Conservation (phyloP, 495 filamentous ascomycete genomes). For the Penicillium diatomitis region DNA sequence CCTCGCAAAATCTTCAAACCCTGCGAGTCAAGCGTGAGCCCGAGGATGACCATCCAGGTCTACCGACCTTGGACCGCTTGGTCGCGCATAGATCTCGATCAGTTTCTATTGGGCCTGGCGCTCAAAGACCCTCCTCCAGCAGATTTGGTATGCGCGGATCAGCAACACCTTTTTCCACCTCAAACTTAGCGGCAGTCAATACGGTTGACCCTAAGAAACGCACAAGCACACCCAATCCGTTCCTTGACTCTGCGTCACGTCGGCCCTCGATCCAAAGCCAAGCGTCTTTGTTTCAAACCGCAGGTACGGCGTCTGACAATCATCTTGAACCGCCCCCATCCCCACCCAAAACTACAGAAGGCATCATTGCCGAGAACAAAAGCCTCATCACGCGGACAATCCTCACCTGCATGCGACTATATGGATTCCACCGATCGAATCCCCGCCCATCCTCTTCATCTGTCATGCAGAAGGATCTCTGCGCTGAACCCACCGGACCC, state of each 20-base stretch:
- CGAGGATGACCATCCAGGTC: slow-evolving; percentile 23
- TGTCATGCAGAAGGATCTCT: background rate
- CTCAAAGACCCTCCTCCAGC: slow-evolving; percentile 14
- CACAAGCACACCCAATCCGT: slow-evolving; percentile 19
- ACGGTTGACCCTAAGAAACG: slow-evolving; percentile 17
- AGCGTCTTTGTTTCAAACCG: slow-evolving; percentile 9
- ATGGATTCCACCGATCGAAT: slow-evolving; percentile 46
- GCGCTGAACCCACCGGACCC: too few species aligned
- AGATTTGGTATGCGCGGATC: slow-evolving; percentile 7
- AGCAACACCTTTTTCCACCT: background rate
- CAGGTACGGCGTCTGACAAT: slow-evolving; percentile 11
- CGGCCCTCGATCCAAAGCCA: slow-evolving; percentile 8
- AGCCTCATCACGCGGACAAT: slow-evolving; percentile 39
- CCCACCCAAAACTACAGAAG: slow-evolving; percentile 21
- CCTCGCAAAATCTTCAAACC: slow-evolving; percentile 26
- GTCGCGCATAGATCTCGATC: slow-evolving; percentile 27
- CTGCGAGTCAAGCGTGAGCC: slow-evolving; percentile 33
- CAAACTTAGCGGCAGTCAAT: background rate
- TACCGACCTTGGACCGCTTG: slow-evolving; percentile 26
- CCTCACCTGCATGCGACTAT: slow-evolving; percentile 56
- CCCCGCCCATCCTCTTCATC: slow-evolving; percentile 16
- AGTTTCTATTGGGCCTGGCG: slow-evolving; percentile 28
- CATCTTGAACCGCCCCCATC: slow-evolving; percentile 8
- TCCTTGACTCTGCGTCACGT: slow-evolving; percentile 14
- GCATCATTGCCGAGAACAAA: slow-evolving; percentile 32